These are phyloP conservation scores for Yamadazyma atmosphaerica DNA, from an alignment of 1,139 yeast species.

Conservation along the genomic window DNA sequence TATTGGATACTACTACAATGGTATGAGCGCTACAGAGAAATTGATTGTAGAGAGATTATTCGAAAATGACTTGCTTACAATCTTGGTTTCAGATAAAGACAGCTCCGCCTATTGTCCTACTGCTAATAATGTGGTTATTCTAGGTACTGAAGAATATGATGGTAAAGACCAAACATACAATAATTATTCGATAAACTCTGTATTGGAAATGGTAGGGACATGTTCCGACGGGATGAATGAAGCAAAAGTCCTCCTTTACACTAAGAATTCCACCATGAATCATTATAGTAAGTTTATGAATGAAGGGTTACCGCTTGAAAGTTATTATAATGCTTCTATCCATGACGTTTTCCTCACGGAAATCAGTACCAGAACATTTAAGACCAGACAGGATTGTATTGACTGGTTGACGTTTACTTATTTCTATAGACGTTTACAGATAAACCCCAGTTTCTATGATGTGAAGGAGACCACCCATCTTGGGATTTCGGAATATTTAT, in stretches of 20 bases:
- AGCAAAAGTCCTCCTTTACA: conserved; percentile 51
- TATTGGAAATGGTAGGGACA: conserved; percentile 80
- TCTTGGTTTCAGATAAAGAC: conserved; percentile 61
- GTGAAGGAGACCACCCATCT: conserved; percentile 60
- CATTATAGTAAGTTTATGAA: conserved; percentile 72
- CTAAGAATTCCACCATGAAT: conserved; percentile 54
- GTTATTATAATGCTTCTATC: conserved; percentile 57
- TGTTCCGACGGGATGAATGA: conserved; percentile 36
- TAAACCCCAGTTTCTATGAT: conserved; percentile 89
- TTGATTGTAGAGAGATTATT: conserved; percentile 55
- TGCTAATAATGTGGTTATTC: conserved; percentile 56
- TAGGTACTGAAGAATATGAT: conserved; percentile 74
- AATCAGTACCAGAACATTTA: conserved; percentile 64
- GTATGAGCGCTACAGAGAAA: conserved; percentile 58
- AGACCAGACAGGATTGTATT: conserved; percentile 77
- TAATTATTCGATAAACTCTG: conserved; percentile 65
- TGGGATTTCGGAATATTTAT: conserved; percentile 77
- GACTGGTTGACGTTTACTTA: conserved; percentile 88
- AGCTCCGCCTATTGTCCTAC: conserved; percentile 51
- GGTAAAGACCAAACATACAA: conserved; percentile 70
- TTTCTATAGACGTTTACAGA: conserved; percentile 74
- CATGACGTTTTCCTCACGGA: conserved; percentile 74
- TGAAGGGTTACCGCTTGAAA: conserved; percentile 83
- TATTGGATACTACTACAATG: conserved; percentile 63
- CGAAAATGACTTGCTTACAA: conserved; percentile 46